Evolutionary conservation across 768 basidiomycete genomes (phyloP), one percentile per base, ranked within the genome.

Genomic region (Termitomyces sp.): DNA sequence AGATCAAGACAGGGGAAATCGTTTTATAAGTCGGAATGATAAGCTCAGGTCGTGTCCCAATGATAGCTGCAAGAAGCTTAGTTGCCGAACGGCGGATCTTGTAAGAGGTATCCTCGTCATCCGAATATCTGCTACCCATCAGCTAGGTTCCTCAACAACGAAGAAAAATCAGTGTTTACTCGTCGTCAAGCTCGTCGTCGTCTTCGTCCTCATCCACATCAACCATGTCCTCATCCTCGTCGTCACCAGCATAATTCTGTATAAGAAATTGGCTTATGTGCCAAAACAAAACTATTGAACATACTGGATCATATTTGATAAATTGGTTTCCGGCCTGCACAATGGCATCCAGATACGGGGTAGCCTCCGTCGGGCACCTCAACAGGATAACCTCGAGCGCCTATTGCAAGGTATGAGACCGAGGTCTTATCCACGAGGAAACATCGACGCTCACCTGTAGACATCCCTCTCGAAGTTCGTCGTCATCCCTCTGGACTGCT

Each of bases 61-160:
- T 86, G 47, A 97, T 76, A 6, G 91, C 89, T 28, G 86, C 76
- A 16, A 98, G 79, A 3, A 98, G 76, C 68, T 98, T 98, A 17
- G 94, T 93, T 7, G 97, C 88, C 7, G 92, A 88, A 44, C 97
- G 85, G 61, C 97, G 88, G 56, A 97, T 92, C 71, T 98, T 98
- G 82, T 97, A 98, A 0, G 96, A 98, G 11, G 90, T 91, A 66
- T 99, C 97, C 69, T 98, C 97, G 56, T 99, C 97, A 63, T 99
- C 97, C 6, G 93, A 94, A 70, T 97, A 98, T 60, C 92, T 95
- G 61, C 10, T 52, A 37, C 25, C 17, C 30, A 53, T 64, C 5
- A 67, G 46, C 34, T 41, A 34, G 42, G 53, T 30, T 28, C 44
- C 27, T 46, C 27, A 16, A 40, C 48, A 14, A n/a, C n/a, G n/a